Percentiles rank a stretch among this genome's conserved stretches.
phyloP scores from a whole-genome alignment of 2,329 filamentous ascomycete species.

The Huntiella omanensis region DNA sequence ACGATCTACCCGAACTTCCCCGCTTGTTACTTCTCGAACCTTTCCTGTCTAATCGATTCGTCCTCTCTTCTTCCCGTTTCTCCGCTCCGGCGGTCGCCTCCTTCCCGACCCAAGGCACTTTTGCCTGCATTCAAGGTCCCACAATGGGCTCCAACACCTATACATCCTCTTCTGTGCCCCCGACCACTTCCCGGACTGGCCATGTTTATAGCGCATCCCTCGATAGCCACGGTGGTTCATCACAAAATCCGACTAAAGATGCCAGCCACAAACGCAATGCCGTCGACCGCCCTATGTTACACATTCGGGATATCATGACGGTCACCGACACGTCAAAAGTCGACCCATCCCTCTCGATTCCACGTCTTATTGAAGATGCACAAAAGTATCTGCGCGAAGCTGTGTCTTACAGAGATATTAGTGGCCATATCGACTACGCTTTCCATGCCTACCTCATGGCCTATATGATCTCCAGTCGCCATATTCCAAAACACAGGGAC shows the following conservation, averaged over 20 bases:
- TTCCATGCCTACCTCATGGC: slow-evolving; percentile 73
- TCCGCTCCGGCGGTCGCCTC: too few species aligned
- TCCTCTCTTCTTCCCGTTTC: too few species aligned
- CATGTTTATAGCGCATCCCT: slow-evolving; percentile 16
- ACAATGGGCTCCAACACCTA: slow-evolving; percentile 8
- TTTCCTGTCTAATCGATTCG: too few species aligned
- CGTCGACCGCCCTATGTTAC: slow-evolving; percentile 23
- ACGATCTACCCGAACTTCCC: too few species aligned
- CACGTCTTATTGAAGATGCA: slow-evolving; percentile 32
- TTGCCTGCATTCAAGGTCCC: not conserved
- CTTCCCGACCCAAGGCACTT: too few species aligned
- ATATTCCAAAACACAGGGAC: slow-evolving; percentile 58
- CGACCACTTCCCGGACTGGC: slow-evolving; percentile 1
- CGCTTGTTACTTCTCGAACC: too few species aligned
- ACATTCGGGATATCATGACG: slow-evolving; percentile 34
- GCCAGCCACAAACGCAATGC: not conserved
- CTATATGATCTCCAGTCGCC: slow-evolving; percentile 56
- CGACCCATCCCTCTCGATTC: slow-evolving; percentile 30
- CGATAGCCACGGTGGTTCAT: slow-evolving; percentile 17
- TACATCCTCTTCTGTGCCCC: slow-evolving; percentile 2
- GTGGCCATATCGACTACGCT: slow-evolving; percentile 47
- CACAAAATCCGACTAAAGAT: slow-evolving; percentile 6
- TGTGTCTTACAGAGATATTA: slow-evolving; percentile 40
- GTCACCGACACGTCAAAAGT: slow-evolving; percentile 23
- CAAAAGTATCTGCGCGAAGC: slow-evolving; percentile 39